Conservation (phyloP, 2,329 filamentous ascomycete genomes). For the Kalmusia sp. region DNA sequence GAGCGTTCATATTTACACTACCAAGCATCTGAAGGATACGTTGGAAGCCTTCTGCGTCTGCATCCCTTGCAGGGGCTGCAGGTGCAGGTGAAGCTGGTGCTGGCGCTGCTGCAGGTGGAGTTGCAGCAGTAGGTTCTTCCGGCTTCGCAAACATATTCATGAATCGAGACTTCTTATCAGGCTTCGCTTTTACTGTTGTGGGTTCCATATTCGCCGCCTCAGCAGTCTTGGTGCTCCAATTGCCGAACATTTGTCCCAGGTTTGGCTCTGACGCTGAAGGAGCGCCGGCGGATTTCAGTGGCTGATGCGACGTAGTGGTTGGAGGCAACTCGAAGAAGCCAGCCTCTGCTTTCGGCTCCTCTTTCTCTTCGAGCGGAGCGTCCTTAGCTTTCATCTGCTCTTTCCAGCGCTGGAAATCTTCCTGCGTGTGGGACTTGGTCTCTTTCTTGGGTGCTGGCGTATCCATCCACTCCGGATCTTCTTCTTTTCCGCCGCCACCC, state of each 20-base stretch:
- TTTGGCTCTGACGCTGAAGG: conserved; percentile 70
- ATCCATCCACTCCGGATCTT: conserved; percentile 92
- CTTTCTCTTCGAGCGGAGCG: conserved; percentile 53
- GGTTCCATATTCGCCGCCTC: conserved; percentile 39
- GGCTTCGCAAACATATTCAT: conserved; percentile 70
- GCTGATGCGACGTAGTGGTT: conserved; percentile 24
- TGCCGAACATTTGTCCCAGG: conserved; percentile 79
- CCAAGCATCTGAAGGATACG: conserved; percentile 83
- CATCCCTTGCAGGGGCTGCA: conserved; percentile 52
- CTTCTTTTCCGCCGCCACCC: conserved; percentile 50
- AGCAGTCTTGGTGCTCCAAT: conserved; percentile 59
- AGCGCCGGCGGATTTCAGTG: conserved; percentile 57
- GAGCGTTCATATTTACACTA: conserved; percentile 38
- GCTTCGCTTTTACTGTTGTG: conserved; percentile 52
- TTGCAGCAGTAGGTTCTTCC: conserved; percentile 37
- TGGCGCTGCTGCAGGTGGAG: conserved; percentile 19
- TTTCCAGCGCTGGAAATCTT: conserved; percentile 95
- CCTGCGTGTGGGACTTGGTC: conserved; percentile 76
- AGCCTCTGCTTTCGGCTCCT: conserved; percentile 44
- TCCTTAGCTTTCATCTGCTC: conserved; percentile 81
- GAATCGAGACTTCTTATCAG: conserved; percentile 81
- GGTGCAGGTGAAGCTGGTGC: conserved; percentile 28
- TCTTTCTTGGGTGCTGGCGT: conserved; percentile 69
- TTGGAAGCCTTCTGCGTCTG: conserved; percentile 87
- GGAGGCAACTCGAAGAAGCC: conserved; percentile 26